These are phyloP conservation scores for Aegilops bicornis DNA, from an alignment of 176 grass and related monocot species.

Conservation along the genomic window DNA sequence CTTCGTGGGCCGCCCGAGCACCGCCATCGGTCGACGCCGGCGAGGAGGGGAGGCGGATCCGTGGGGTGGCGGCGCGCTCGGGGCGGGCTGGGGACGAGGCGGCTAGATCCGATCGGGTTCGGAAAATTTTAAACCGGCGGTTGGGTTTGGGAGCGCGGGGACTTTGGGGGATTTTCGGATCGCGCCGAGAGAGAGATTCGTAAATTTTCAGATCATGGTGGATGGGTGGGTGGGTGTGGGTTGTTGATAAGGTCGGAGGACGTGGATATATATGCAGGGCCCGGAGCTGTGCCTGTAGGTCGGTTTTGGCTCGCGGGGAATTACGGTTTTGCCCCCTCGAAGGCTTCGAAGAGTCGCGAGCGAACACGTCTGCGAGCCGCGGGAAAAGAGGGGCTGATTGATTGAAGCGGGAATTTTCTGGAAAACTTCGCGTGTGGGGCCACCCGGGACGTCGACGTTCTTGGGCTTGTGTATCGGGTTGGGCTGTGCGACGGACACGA, in stretches of 20 bases:
- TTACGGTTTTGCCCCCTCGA: conserved; percentile 17
- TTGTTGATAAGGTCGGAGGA: background rate
- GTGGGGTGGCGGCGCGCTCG: background rate
- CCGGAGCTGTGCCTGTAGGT: background rate
- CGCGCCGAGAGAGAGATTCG: conserved; percentile 8
- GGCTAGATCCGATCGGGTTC: conserved; percentile 18
- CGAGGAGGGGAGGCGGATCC: background rate
- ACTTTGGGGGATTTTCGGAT: background rate
- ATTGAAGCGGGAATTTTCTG: background rate
- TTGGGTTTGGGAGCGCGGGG: background rate
- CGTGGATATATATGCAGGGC: conserved; percentile 7
- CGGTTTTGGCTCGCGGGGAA: background rate
- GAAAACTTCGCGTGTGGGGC: background rate
- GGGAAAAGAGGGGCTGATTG: background rate
- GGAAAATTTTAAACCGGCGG: background rate
- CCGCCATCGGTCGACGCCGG: conserved; percentile 28
- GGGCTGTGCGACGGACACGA: background rate
- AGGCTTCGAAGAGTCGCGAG: background rate
- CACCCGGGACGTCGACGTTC: too few relatives aligned
- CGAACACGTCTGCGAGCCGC: conserved; percentile 24
- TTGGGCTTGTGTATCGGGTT: background rate
- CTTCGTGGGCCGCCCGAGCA: conserved; percentile 47
- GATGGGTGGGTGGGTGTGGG: background rate
- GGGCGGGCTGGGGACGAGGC: background rate
- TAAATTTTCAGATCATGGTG: background rate